Percentiles rank a stretch among this genome's conserved stretches.
Conservation (phyloP, 1,284 basidiomycete species). For the Gymnopus androsaceus region DNA sequence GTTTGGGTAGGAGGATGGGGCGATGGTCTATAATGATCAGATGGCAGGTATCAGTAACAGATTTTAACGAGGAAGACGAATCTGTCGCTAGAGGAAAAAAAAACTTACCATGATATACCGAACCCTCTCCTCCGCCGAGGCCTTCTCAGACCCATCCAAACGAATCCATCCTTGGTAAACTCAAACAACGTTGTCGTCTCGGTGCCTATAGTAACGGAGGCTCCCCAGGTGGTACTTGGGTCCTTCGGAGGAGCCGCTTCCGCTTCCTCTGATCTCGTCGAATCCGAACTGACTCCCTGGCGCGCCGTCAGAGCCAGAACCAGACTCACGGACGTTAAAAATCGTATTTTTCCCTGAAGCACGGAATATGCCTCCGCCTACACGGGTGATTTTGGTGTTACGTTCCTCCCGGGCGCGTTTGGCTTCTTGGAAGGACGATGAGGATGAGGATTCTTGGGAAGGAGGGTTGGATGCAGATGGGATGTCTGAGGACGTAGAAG, state of each 20-base stretch:
- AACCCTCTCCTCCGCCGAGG: conserved; percentile 49
- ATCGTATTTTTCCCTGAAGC: conserved; percentile 52
- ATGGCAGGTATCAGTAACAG: neutral
- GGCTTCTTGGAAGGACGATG: conserved; percentile 48
- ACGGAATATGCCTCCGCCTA: conserved; percentile 65
- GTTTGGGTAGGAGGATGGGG: conserved; percentile 52
- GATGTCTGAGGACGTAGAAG: too few species aligned
- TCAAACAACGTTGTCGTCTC: conserved; percentile 49
- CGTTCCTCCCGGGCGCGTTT: conserved; percentile 49
- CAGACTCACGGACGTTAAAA: conserved; percentile 31
- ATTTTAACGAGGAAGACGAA: neutral
- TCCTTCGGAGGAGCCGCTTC: too few species aligned
- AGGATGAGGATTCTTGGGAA: neutral
- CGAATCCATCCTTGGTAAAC: conserved; percentile 56
- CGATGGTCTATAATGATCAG: conserved; percentile 42
- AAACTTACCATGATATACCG: conserved; percentile 50
- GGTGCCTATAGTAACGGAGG: conserved; percentile 30
- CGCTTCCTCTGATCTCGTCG: too few species aligned
- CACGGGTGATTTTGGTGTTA: conserved; percentile 37
- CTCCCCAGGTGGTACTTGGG: conserved; percentile 20
- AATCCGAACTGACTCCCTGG: too few species aligned
- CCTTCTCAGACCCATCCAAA: conserved; percentile 24
- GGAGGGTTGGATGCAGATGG: too few species aligned
- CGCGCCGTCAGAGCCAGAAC: too few species aligned
- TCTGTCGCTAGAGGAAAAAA: conserved; percentile 5